phyloP scores from a whole-genome alignment of 768 basidiomycete genomes.

The Trametes elegans region DNA sequence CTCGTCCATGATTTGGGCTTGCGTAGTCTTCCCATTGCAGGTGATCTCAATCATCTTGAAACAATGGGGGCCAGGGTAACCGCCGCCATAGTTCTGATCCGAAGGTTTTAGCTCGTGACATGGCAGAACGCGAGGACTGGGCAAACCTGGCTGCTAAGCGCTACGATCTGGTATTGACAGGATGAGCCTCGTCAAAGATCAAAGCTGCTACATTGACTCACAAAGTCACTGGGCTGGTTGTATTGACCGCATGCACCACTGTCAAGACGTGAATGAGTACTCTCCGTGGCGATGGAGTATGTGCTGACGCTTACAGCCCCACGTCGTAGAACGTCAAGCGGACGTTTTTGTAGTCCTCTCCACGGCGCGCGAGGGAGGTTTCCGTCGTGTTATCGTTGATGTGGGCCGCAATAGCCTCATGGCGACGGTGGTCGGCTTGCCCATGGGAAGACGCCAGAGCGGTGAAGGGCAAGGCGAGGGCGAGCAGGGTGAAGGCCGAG shows the following conservation, averaged over 20 bases:
- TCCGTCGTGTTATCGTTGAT: conserved; percentile 15
- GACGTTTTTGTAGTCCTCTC: conserved; percentile 23
- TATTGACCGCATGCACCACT: conserved; percentile 34
- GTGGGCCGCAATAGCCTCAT: conserved; percentile 29
- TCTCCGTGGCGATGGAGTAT: background rate
- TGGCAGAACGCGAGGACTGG: no score
- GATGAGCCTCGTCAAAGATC: background rate
- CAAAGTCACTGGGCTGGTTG: conserved; percentile 34
- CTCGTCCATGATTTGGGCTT: conserved; percentile 62
- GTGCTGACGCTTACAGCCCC: conserved; percentile 29
- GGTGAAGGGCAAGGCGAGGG: conserved; percentile 24
- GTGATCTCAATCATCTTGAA: conserved; percentile 58
- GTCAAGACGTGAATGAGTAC: background rate
- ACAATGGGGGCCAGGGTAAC: conserved; percentile 67
- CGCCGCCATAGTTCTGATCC: conserved; percentile 49
- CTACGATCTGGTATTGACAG: conserved; percentile 31
- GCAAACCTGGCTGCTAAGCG: conserved; percentile 37
- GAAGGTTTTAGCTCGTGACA: no score
- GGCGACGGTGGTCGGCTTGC: conserved; percentile 25
- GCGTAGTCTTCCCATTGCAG: conserved; percentile 56
- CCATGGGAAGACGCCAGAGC: conserved; percentile 18
- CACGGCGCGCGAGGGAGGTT: conserved; percentile 13
- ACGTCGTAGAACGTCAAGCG: conserved; percentile 37
- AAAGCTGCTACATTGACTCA: conserved; percentile 19
- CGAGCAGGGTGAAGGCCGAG: conserved; percentile 23